Conservation (phyloP, 495 filamentous ascomycete genomes). For the Filosporella fistucella region DNA sequence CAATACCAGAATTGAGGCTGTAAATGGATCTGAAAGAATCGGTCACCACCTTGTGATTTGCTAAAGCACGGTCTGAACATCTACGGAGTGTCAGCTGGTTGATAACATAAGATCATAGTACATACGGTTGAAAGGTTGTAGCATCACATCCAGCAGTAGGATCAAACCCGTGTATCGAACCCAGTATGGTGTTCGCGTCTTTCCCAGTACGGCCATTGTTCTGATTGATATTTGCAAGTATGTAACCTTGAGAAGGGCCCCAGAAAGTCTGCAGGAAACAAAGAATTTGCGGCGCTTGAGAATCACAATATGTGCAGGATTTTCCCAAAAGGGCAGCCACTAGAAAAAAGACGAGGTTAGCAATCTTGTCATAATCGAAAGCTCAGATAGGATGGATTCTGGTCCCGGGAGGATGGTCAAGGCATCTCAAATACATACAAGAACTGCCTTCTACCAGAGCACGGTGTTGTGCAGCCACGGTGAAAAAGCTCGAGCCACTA, state of each 20-base stretch:
- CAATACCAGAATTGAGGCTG: constrained; percentile 39
- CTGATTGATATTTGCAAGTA: constrained; percentile 39
- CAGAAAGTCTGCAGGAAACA: constrained; percentile 47
- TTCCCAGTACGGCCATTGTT: constrained; percentile 37
- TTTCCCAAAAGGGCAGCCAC: constrained; percentile 25
- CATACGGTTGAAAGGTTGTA: constrained; percentile 45
- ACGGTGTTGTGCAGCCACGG: constrained; percentile 47
- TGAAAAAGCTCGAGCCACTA: constrained; percentile 56
- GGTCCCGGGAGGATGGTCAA: no score
- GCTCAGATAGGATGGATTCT: no score
- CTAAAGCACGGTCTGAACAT: constrained; percentile 33
- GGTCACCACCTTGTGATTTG: constrained; percentile 43
- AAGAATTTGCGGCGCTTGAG: constrained; percentile 43
- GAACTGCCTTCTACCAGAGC: constrained; percentile 31
- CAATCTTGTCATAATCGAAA: no score
- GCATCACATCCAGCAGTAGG: constrained; percentile 40
- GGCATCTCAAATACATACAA: no score
- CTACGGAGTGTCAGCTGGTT: constrained; percentile 1
- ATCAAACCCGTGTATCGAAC: constrained; percentile 43
- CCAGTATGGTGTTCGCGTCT: constrained; percentile 44
- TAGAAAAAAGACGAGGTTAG: no score
- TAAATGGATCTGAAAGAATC: constrained; percentile 46
- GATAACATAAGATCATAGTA: constrained; percentile 10
- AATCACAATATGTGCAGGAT: constrained; percentile 36
- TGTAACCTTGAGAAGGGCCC: constrained; percentile 31